Base-by-base conservation (phyloP, 2,329 filamentous ascomycete genomes). In the Diplodia intermedia region DNA sequence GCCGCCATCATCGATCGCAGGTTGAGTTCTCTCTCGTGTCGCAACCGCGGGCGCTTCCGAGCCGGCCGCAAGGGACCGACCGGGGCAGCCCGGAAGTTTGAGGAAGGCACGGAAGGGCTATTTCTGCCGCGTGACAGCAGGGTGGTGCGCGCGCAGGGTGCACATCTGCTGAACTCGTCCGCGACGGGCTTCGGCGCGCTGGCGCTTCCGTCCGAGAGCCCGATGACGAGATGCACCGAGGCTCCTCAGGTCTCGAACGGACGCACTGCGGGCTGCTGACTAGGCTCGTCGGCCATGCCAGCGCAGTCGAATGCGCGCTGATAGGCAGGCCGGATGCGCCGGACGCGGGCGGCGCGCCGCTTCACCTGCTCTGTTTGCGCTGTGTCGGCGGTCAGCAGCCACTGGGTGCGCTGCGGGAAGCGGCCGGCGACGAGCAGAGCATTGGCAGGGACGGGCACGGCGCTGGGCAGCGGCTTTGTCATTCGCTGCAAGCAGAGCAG, bases 311-410 rank as follows among this genome's bases (percentile, higher is more conserved):
- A 26, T 4, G 26, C 26, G 55, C 55, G 11, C 43, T 50, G 57
- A 62, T 49, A 50, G 57, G 40, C 40, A 62, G 7, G 43, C 43
- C 57, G 57, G 57, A 62, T 33, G 57, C 11, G 29, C 57, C 57
- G 57, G 57, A 61, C 36, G 36, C 55, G 55, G 55, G 36, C 55
- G 55, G 55, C 33, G 55, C 31, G 36, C 55, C 20, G 29, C 53
- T 5, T 36, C 26, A 40, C 3, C 26, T 26, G 26, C 26, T 26
- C 26, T 26, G 26, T 26, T 26, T 26, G 26, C 55, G 8, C 14
- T 40, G 20, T 36, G 11, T 20, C 18, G 29, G 9, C 53, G 53
- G 29, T 29, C 53, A 55, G 53, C 53, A 55, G 29, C 6, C 50
- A 33, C 31, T 33, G 31, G 6, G 8, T 33, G 54, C 14, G 29